Conservation (phyloP, 148 eudicot species). For the Rhododendron henanense region DNA sequence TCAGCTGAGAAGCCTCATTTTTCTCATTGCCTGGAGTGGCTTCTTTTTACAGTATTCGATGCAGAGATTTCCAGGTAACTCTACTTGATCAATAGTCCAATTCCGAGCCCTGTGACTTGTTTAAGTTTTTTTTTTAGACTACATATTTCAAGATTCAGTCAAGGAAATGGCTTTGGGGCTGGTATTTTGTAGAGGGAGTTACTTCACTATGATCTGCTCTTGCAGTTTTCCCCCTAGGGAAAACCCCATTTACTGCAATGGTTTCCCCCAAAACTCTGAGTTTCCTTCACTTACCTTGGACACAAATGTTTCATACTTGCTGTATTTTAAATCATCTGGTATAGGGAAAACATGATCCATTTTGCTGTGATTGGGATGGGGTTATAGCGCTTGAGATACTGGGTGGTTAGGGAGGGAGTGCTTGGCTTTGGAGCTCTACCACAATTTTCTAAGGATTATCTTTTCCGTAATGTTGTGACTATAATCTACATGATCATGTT, state of each 20-base stretch:
- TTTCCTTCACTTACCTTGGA: neutral
- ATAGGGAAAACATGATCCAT: neutral
- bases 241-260: neutral
- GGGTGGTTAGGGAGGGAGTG: neutral
- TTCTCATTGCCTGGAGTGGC: constrained; percentile 99
- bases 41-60: constrained; percentile 97
- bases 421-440: neutral
- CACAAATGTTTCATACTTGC: neutral
- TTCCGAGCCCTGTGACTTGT: neutral
- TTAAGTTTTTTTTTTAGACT: neutral
- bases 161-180: neutral
- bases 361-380: constrained; percentile 4
- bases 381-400: neutral
- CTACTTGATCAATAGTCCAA: neutral
- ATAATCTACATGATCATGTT: neutral
- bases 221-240: neutral
- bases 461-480: neutral
- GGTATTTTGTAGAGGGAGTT: neutral
- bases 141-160: neutral
- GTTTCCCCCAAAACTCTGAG: neutral
- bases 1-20: constrained; percentile 96
- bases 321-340: neutral
- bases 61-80: constrained; percentile 91
- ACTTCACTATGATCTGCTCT: neutral
- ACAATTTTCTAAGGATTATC: neutral